These are phyloP conservation scores for Leishmania major DNA, from an alignment of 208 protist genomes.

Conservation along the genomic window DNA sequence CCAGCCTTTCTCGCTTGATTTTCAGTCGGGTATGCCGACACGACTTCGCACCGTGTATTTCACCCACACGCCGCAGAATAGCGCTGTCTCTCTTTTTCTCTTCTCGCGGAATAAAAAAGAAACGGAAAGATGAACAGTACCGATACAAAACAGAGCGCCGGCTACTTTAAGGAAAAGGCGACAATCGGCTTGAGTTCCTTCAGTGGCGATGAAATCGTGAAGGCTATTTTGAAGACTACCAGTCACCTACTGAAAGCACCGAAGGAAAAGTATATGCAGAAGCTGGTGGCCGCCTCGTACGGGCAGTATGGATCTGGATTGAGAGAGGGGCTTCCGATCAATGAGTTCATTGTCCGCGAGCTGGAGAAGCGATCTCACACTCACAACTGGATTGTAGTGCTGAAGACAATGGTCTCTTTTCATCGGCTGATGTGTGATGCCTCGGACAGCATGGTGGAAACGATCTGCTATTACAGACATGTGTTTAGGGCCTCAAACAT, in stretches of 20 bases:
- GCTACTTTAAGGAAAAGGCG: constrained; percentile 86
- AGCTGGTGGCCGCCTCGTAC: constrained; percentile 68
- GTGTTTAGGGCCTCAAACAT: constrained; percentile 55
- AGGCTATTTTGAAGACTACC: constrained; percentile 81
- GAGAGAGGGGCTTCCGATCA: constrained; percentile 35
- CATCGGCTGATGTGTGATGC: constrained; percentile 74
- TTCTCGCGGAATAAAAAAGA: neutral
- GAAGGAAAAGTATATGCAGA: constrained; percentile 87
- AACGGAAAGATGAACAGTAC: constrained; percentile 37
- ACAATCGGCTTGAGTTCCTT: constrained; percentile 65
- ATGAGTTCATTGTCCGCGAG: constrained; percentile 73
- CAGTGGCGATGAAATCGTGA: constrained; percentile 70
- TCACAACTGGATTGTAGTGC: constrained; percentile 85
- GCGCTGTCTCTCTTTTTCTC: neutral
- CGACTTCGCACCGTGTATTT: neutral
- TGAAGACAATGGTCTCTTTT: constrained; percentile 80
- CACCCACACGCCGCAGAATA: neutral
- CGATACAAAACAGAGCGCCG: constrained; percentile 71
- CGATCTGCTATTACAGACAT: constrained; percentile 46
- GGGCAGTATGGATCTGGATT: constrained; percentile 36
- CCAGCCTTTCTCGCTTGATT: neutral
- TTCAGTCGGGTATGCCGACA: neutral
- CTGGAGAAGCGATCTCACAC: constrained; percentile 78
- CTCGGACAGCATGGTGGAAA: constrained; percentile 56
- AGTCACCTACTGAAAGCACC: constrained; percentile 86